These are phyloP conservation scores for Infundibulicybe gibba DNA, from an alignment of 768 basidiomycete species.

Conservation along the genomic window DNA sequence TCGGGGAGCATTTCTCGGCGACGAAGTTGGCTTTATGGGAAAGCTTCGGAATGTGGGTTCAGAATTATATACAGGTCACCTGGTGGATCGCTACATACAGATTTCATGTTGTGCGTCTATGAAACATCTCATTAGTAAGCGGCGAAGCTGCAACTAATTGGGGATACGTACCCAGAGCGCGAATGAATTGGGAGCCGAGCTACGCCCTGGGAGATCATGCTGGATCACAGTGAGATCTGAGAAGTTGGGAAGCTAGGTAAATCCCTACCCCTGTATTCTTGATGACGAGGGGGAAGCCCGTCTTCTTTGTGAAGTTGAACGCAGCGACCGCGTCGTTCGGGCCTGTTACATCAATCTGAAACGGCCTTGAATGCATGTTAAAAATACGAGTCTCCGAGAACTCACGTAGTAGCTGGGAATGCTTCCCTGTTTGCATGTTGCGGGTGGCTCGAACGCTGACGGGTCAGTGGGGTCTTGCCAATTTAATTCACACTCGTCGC, in stretches of 20 bases:
- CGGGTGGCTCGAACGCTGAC: constrained; percentile 13
- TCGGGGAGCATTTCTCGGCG: constrained; percentile 28
- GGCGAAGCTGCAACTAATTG: not conserved
- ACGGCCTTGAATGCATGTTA: too few relatives aligned
- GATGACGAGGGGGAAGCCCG: constrained; percentile 36
- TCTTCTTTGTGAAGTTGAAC: constrained; percentile 35
- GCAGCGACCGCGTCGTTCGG: constrained; percentile 39
- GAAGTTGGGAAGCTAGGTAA: not conserved
- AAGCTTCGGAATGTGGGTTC: constrained; percentile 19
- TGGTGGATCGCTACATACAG: too few relatives aligned
- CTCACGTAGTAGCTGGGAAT: constrained; percentile 25
- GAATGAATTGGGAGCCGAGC: constrained; percentile 38
- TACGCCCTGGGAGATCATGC: constrained; percentile 49
- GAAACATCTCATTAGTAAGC: too few relatives aligned
- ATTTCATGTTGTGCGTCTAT: constrained; percentile 37
- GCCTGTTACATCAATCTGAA: constrained; percentile 36
- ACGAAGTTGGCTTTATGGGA: constrained; percentile 28
- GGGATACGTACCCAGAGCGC: constrained; percentile 37
- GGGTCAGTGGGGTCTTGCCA: constrained; percentile 15
- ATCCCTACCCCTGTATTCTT: constrained; percentile 48
- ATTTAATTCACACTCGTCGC: constrained; percentile 31
- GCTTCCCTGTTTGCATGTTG: constrained; percentile 21
- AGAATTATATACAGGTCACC: too few relatives aligned
- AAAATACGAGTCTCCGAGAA: not conserved
- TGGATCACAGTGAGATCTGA: constrained; percentile 8